Conservation (phyloP, 1,139 yeast genomes). For the Casaregolazyma suthepensis region DNA sequence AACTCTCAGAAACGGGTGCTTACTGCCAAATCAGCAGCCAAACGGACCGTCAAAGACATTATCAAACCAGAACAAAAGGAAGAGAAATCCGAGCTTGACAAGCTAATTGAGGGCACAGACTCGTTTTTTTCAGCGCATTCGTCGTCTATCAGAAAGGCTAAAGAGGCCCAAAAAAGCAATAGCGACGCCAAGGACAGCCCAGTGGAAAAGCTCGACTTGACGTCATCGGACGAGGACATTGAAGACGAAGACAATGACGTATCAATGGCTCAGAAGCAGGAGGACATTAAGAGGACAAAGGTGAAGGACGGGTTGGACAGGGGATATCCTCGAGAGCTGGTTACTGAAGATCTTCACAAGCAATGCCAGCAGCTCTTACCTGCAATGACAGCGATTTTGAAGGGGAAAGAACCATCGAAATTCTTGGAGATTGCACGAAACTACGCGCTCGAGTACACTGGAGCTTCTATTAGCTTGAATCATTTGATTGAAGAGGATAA, state of each 20-base stretch:
- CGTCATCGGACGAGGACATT: not conserved
- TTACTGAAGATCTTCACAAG: conserved; percentile 5
- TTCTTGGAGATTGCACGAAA: conserved; percentile 1
- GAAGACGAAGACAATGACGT: not conserved
- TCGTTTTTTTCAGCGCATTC: conserved; percentile 3
- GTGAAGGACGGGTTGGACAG: conserved; percentile 9
- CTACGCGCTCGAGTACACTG: not conserved
- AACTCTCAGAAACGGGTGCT: not conserved
- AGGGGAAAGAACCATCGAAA: not conserved
- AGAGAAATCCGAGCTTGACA: not conserved
- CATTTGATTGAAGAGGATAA: conserved; percentile 7
- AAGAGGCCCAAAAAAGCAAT: not conserved
- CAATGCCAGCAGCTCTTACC: not conserved
- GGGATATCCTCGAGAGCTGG: conserved; percentile 14
- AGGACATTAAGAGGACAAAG: not conserved
- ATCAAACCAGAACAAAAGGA: not conserved
- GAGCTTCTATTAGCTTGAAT: conserved; percentile 1
- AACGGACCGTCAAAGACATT: not conserved
- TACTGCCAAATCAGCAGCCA: not conserved
- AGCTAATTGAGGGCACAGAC: not conserved
- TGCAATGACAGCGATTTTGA: conserved; percentile 1
- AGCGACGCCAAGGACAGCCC: not conserved
- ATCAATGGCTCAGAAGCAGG: not conserved
- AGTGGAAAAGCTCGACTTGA: not conserved
- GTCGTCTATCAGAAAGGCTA: not conserved